Conservation (phyloP, 192 early-diverging fungal species). For the Geranomyces variabilis region DNA sequence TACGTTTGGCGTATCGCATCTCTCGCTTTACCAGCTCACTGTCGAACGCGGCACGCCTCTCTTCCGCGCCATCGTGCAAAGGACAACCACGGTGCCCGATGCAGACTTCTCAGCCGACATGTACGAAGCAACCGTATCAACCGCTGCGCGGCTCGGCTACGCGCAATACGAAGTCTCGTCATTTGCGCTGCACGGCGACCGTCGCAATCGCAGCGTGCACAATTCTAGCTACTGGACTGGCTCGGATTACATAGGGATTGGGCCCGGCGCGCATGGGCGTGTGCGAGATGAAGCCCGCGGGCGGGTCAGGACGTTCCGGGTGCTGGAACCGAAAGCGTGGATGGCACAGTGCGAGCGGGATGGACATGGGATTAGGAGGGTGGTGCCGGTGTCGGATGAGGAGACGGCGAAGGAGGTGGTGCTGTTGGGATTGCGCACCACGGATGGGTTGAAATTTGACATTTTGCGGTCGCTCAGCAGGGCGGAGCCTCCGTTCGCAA, state of each 20-base stretch:
- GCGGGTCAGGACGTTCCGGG: slow-evolving; percentile 34
- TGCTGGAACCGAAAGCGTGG: slow-evolving; percentile 37
- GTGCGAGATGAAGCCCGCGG: neutral
- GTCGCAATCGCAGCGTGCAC: slow-evolving; percentile 24
- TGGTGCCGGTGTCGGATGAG: slow-evolving; percentile 9
- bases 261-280: slow-evolving; percentile 47
- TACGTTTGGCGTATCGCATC: slow-evolving; percentile 27
- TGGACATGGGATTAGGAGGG: slow-evolving; percentile 34
- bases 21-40: slow-evolving; percentile 48
- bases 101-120: slow-evolving; percentile 35
- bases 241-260: slow-evolving; percentile 42
- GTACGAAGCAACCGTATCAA: slow-evolving; percentile 34
- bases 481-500: neutral
- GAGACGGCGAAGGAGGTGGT: slow-evolving; percentile 21
- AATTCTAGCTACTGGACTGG: slow-evolving; percentile 45
- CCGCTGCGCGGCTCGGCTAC: slow-evolving; percentile 24
- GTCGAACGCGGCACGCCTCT: slow-evolving; percentile 45
- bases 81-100: slow-evolving; percentile 1
- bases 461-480: neutral
- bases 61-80: slow-evolving; percentile 19
- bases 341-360: slow-evolving; percentile 30
- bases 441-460: slow-evolving; percentile 23
- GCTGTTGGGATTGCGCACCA: slow-evolving; percentile 17
- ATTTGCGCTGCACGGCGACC: slow-evolving; percentile 28
- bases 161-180: slow-evolving; percentile 51